Conservation (phyloP, 495 filamentous ascomycete genomes). For the Hypoxylon rickii region DNA sequence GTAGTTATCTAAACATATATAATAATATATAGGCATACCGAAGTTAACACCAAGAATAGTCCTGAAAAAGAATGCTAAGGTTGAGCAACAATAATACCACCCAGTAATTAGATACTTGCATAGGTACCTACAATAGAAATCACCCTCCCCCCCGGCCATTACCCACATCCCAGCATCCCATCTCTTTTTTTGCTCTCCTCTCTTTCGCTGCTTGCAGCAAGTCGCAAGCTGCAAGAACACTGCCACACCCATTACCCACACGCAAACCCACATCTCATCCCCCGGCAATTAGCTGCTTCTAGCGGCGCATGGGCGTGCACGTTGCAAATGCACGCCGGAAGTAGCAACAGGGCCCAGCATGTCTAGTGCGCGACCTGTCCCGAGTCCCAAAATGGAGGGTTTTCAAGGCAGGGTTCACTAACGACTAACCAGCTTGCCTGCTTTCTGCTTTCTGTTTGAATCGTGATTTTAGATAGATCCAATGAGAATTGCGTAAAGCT, state of each 20-base stretch:
- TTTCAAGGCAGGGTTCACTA: no score
- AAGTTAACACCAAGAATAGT: constrained; percentile 11
- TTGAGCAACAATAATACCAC: no score
- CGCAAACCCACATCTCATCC: constrained; percentile 21
- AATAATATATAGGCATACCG: not conserved
- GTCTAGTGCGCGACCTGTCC: constrained; percentile 30
- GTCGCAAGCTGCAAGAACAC: constrained; percentile 23
- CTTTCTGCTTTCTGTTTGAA: no score
- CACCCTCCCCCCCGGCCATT: constrained; percentile 13
- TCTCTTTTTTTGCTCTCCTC: constrained; percentile 11
- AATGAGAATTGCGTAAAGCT: constrained; percentile 23
- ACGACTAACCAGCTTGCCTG: no score
- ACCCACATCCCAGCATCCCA: constrained; percentile 21
- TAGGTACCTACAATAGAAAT: not conserved
- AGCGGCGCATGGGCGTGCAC: constrained; percentile 22
- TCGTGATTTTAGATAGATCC: constrained; percentile 20
- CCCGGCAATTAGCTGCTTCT: constrained; percentile 36
- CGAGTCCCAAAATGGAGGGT: constrained; percentile 33
- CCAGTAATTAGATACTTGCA: not conserved
- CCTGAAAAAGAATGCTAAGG: no score
- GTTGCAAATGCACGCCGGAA: constrained; percentile 24
- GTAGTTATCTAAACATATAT: not conserved
- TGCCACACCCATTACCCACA: constrained; percentile 23
- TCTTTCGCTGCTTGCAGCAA: constrained; percentile 12
- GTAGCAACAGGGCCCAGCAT: not conserved